Evolutionary conservation across 2,329 filamentous ascomycete genomes (phyloP), one percentile per base, ranked within the genome.

Genomic region (Ophiocordyceps sinensis): DNA sequence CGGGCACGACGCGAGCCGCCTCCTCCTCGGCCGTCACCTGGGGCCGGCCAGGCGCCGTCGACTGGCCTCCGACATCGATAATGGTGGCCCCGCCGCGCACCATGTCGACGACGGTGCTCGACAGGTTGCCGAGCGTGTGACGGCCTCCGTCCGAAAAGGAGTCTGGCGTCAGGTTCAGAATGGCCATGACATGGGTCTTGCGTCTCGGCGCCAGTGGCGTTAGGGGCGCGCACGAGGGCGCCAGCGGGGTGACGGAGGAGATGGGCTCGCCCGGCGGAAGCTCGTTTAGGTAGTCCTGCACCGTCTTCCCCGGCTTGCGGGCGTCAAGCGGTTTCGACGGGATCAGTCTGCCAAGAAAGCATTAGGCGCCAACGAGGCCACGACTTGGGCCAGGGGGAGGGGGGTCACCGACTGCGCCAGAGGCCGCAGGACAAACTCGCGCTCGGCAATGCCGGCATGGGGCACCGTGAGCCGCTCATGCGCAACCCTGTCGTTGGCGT

Each of bases 131-230:
- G 21, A 66, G 53, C 36, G 64, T 62, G 58, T 87, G 74, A 9
- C 67, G 54, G 9, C 87, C 87, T 41, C 87, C 89, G 55, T 96
- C 88, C 1, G 89, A 96, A 66, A 98, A 98, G 10, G 89, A 96
- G 63, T 98, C 89, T 0, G 89, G 89, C 0, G 91, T 96, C 40
- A 94, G 66, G 61, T 98, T 98, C 37, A 96, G 69, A 47, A 98
- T 94, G 41, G 84, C 85, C 91, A 98, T 98, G 49, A 95, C 64
- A 37, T 77, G 76, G 0, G 89, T 95, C 41, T 65, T 68, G 38
- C 79, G 73, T 37, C 70, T 66, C 7, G 70, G 62, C 28, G 66
- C 63, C 28, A 77, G 62, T 15, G 83, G 70, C 39, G 75, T 73
- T 32, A 91, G 62, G 1, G 76, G 66, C 11, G 68, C 60, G 5